phyloP scores from a whole-genome alignment of 495 filamentous ascomycete genomes.

The Penicillium bovifimosum region DNA sequence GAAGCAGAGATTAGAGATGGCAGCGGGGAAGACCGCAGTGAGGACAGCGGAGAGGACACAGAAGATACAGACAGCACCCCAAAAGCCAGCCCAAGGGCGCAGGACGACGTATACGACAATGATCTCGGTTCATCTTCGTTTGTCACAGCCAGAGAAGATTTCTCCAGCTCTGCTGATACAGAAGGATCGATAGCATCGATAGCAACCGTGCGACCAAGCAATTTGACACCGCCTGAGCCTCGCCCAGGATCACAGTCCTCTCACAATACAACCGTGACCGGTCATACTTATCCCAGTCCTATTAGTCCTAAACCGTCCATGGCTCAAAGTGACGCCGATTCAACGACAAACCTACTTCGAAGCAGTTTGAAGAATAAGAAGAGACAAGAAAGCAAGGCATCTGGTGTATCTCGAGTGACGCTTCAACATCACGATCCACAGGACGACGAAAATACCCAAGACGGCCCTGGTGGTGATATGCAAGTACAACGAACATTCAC shows the following conservation, averaged over 20 bases:
- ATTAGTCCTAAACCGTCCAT: slow-evolving; percentile 19
- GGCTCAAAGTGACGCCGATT: slow-evolving; percentile 31
- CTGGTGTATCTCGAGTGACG: slow-evolving; percentile 15
- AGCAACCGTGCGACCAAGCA: slow-evolving; percentile 15
- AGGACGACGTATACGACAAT: slow-evolving; percentile 10
- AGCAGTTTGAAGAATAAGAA: slow-evolving; percentile 23
- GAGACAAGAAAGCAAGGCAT: slow-evolving; percentile 25
- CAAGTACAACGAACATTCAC: slow-evolving; percentile 17
- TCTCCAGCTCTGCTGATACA: slow-evolving; percentile 11
- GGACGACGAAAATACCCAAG: slow-evolving; percentile 26
- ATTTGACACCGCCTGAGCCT: neutral
- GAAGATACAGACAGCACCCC: slow-evolving; percentile 14
- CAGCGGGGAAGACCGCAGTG: too few relatives aligned
- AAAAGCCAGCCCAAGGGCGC: neutral
- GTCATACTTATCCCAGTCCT: slow-evolving; percentile 17
- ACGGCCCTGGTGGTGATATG: slow-evolving; percentile 7
- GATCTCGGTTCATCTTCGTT: slow-evolving; percentile 23
- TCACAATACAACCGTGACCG: slow-evolving; percentile 16
- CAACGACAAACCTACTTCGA: slow-evolving; percentile 34
- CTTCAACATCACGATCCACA: slow-evolving; percentile 35
- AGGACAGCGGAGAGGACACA: slow-evolving; percentile 8
- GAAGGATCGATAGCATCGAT: slow-evolving; percentile 11
- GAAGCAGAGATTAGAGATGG: too few relatives aligned
- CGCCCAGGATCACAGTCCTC: slow-evolving; percentile 11
- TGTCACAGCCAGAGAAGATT: slow-evolving; percentile 29